Evolutionary conservation across 2,329 filamentous ascomycete species (phyloP), one percentile per base, ranked within the genome.

Genomic region (Ophiognomonia clavigignenti-juglandacearum): DNA sequence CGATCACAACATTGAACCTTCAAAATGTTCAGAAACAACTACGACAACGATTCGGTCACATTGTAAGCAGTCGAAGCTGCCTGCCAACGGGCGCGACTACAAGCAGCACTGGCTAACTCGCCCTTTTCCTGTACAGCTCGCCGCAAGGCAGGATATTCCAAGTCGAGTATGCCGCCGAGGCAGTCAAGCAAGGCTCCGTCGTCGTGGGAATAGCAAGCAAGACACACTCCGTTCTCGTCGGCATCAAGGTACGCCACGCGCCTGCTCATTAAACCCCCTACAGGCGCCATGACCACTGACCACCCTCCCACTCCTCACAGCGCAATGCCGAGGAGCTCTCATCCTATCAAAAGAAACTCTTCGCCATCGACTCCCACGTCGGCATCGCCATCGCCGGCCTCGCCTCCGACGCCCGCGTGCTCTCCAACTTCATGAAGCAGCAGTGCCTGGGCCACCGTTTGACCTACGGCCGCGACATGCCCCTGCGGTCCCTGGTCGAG

Each of bases 401-500:
- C 53, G 93, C 93, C 57, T 96, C 92, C 50, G 93, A 98, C 70
- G 93, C 92, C 64, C 93, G 93, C 63, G 93, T 98, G 60, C 90
- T 98, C 60, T 96, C 91, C 77, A 98, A 98, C 82, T 98, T 96
- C 77, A 97, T 98, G 92, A 97, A 96, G 77, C 90, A 96, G 73
- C 93, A 97, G 74, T 95, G 89, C 54, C 88, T 98, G 62, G 87
- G 88, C 62, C 92, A 93, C 61, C 90, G 92, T 68, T 85, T 98
- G 60, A 96, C 90, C 48, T 97, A 96, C 75, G 92, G 88, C 71
- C 91, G 93, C 57, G 83, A 91, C 57, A 93, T 98, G 65, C 88
- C 90, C 26, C 76, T 97, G 64, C 85, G 89, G 62, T 86, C 87
- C 54, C 88, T 97, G 60, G 91, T 96, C 57, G 80, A 83, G 56